Evolutionary conservation across 768 basidiomycete species (phyloP), one percentile per base, ranked within the genome.

Genomic region (Boletus speciosus): DNA sequence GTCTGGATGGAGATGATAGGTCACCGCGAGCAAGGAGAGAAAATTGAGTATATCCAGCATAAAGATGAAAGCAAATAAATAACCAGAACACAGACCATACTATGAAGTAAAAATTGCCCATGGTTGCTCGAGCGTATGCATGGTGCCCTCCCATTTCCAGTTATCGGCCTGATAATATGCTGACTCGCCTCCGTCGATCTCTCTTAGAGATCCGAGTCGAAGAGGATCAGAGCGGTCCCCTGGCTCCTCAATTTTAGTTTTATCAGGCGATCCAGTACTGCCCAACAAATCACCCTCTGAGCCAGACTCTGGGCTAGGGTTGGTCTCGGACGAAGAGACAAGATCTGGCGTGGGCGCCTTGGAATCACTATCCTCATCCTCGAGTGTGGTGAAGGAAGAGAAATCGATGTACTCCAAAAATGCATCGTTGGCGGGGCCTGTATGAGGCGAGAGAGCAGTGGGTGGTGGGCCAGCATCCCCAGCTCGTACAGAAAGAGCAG

Each of bases 321-420:
- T 88, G 19, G 88, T 81, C 54, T 88, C 88, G 19, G 86, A 84
- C 11, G 84, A 81, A 34, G 77, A 76, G 15, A 87, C 73, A 45
- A 91, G 76, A 51, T 90, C 89, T 9, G 89, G 89, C 4, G 89
- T 90, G 8, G 79, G 76, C n/a, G 84, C 81, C 63, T 86, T 87
- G 14, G 84, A 85, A 45, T 71, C 69, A 47, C 79, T 81, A 35
- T 85, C 85, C 53, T 88, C 86, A 21, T 82, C 82, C 10, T 74
- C 70, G 37, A 67, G 66, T 15, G 74, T 76, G 47, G 76, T 75
- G 59, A 79, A 86, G 7, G 77, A 78, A 43, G 87, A 81, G 59
- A 86, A 86, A 68, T 90, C 88, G 66, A 90, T 79, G 47, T 83
- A 81, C 23, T 83, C 78, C 59, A 79, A 79, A 14, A 74, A 62